phyloP scores from a whole-genome alignment of 2,329 filamentous ascomycete species.

The Periconia digitata region DNA sequence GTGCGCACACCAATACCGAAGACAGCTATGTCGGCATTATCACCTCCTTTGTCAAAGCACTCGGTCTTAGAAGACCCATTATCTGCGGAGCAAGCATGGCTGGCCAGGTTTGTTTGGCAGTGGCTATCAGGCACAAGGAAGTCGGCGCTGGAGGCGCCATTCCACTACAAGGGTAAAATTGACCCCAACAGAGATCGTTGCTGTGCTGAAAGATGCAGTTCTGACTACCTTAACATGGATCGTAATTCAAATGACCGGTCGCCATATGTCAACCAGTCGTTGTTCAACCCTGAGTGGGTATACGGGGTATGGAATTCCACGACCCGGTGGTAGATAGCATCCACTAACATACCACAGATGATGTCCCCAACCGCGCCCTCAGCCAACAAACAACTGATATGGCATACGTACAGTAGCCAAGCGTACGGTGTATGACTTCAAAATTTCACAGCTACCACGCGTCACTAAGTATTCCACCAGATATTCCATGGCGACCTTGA shows the following conservation, averaged over 20 bases:
- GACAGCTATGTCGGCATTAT: slow-evolving; percentile 52
- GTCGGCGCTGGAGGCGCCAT: slow-evolving; percentile 51
- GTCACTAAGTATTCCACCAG: slow-evolving; percentile 9
- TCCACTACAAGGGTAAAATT: slow-evolving; percentile 47
- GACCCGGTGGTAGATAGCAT: neutral
- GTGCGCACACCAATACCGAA: slow-evolving; percentile 53
- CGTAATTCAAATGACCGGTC: slow-evolving; percentile 50
- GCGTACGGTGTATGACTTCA: slow-evolving; percentile 46
- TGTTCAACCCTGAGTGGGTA: slow-evolving; percentile 54
- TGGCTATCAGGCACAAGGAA: slow-evolving; percentile 50
- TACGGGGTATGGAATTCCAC: slow-evolving; percentile 42
- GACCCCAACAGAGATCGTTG: slow-evolving; percentile 12
- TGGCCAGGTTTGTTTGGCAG: slow-evolving; percentile 52
- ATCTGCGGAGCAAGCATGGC: slow-evolving; percentile 56
- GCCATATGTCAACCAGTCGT: slow-evolving; percentile 51
- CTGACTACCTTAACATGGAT: slow-evolving; percentile 47
- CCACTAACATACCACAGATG: slow-evolving; percentile 36
- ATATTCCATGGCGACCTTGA: slow-evolving; percentile 56
- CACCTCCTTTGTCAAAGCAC: slow-evolving; percentile 47
- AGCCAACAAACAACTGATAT: slow-evolving; percentile 52
- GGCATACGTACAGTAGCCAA: slow-evolving; percentile 53
- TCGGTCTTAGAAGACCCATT: slow-evolving; percentile 50
- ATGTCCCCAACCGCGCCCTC: slow-evolving; percentile 50
- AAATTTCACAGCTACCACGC: neutral
- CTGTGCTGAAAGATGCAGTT: slow-evolving; percentile 25